Evolutionary conservation across 495 filamentous ascomycete genomes (phyloP), one percentile per base, ranked within the genome.

Genomic region (Xylaria curta): DNA sequence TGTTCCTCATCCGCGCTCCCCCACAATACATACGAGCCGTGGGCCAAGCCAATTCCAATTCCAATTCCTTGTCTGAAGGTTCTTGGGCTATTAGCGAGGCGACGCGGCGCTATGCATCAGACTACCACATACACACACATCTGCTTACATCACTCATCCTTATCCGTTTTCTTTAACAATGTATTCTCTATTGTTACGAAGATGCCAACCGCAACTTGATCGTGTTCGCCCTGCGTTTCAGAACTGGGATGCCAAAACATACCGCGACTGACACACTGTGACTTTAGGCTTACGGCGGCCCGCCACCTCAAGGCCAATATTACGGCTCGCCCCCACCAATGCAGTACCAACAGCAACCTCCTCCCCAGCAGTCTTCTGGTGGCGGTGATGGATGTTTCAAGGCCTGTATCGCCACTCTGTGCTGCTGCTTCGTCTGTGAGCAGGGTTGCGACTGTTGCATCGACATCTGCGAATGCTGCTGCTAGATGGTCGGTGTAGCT

Each of bases 351-450:
- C 87, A 88, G 73, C 87, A 87, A 68, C 88, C 87, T 40, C 87
- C 85, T 42, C 87, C 82, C 47, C 85, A 85, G 75, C 82, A 86
- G 67, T 79, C 76, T 9, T 76, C 75, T 63, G 67, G 78, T 64
- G 86, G 84, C 31, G 85, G 87, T 68, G 81, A 82, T 21, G 91
- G 91, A 64, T 93, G 91, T 72, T 83, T 94, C 71, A 81, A 82
- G 64, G 86, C 86, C 40, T 92, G 92, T 81, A 78, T 94, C 36
- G 91, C 91, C 17, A 85, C 87, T 31, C 81, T 94, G 56, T 93
- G 91, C 85, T 94, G 92, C 76, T 94, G 91, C 76, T 94, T 91
- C 81, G 87, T 94, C 28, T 92, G 90, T 74, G 91, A 93, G 76
- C 89, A 94, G 81, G 87, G 90, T 58, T 94, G 92, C 78, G 91